These are phyloP conservation scores for Cydonia oblonga DNA, from an alignment of 331 rosid genomes.

Conservation along the genomic window DNA sequence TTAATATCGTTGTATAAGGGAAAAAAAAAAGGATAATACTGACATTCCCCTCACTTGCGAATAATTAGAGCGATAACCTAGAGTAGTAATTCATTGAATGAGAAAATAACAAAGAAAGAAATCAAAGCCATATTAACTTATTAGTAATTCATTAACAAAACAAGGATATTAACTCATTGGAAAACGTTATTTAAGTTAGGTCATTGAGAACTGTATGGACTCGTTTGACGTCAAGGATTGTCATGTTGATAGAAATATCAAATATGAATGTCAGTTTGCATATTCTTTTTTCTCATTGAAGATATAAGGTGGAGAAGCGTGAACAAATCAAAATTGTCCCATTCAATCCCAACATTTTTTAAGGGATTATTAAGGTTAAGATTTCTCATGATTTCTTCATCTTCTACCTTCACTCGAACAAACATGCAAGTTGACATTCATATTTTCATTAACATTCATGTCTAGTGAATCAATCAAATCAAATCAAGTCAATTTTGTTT, in stretches of 20 bases:
- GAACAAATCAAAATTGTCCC: not conserved
- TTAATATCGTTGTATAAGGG: too few relatives aligned
- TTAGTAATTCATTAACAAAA: not conserved
- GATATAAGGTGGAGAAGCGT: not conserved
- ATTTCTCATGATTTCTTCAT: not conserved
- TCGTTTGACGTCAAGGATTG: too few relatives aligned
- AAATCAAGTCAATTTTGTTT: too few relatives aligned
- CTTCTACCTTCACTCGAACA: not conserved
- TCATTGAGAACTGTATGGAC: not conserved
- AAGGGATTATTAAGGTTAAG: not conserved
- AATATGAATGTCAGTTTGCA: not conserved
- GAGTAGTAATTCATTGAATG: too few relatives aligned
- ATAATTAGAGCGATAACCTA: too few relatives aligned
- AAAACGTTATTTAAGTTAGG: not conserved
- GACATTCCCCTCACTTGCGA: too few relatives aligned
- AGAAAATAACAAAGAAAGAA: too few relatives aligned
- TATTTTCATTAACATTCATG: not conserved
- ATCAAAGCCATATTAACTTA: not conserved
- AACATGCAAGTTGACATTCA: too few relatives aligned
- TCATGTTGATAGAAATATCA: not conserved
- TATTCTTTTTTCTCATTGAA: not conserved
- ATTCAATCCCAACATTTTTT: not conserved
- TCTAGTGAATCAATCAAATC: too few relatives aligned
- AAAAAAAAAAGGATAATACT: too few relatives aligned
- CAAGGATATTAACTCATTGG: not conserved